phyloP scores from a whole-genome alignment of 108 stramenopile species.

The Nitzschia palea region DNA sequence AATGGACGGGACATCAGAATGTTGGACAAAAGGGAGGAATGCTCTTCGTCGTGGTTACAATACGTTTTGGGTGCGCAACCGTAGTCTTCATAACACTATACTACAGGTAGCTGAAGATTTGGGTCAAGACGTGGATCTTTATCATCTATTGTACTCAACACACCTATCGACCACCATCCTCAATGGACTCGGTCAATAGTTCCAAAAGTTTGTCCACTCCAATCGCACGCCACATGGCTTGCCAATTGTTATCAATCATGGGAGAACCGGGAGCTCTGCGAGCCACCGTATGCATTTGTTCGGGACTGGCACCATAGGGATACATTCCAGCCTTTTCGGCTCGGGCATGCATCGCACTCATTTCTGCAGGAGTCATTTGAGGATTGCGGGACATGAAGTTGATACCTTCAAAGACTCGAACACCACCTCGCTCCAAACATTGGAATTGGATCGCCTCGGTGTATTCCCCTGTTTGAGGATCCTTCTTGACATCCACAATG shows the following conservation, averaged over 20 bases:
- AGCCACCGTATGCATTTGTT: conserved; percentile 93
- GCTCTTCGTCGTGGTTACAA: too few relatives aligned
- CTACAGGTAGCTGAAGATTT: too few relatives aligned
- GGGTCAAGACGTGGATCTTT: too few relatives aligned
- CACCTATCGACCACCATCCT: conserved; percentile 86
- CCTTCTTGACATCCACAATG: conserved; percentile 86
- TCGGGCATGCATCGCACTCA: conserved; percentile 79
- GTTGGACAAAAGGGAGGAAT: too few relatives aligned
- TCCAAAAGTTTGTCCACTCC: conserved; percentile 87
- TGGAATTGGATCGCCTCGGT: conserved; percentile 93
- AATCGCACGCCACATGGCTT: conserved; percentile 82
- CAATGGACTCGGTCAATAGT: conserved; percentile 82
- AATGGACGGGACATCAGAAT: too few relatives aligned
- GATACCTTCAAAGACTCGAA: conserved; percentile 95
- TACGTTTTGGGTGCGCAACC: too few relatives aligned
- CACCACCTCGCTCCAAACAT: conserved; percentile 87
- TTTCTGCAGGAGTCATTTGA: conserved; percentile 70
- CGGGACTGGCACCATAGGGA: conserved; percentile 83
- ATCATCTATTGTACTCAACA: too few relatives aligned
- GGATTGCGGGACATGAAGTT: conserved; percentile 90
- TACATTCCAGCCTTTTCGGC: conserved; percentile 84
- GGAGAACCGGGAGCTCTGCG: conserved; percentile 62
- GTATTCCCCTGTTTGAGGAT: conserved; percentile 59
- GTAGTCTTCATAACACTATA: too few relatives aligned
- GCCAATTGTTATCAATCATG: conserved; percentile 80